Percentiles rank a stretch among this genome's conserved stretches.
phyloP scores from a whole-genome alignment of 768 basidiomycete genomes.

The Xanthoconium stramineum region DNA sequence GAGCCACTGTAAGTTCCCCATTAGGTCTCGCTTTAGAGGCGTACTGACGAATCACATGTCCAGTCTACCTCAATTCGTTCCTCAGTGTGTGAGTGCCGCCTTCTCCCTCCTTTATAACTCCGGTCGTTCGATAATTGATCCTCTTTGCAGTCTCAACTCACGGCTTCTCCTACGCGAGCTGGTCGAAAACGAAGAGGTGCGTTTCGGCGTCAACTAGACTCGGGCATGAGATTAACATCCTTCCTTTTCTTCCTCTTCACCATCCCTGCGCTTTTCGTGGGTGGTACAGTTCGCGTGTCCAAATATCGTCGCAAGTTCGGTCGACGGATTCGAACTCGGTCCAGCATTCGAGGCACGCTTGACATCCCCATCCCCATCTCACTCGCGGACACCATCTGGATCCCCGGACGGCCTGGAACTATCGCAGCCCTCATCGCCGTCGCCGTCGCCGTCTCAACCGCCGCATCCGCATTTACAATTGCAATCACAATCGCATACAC shows the following conservation, averaged over 20 bases:
- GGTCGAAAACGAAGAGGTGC: constrained; percentile 25
- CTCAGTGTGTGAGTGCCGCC: constrained; percentile 32
- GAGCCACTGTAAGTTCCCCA: constrained; percentile 31
- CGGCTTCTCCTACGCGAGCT: constrained; percentile 28
- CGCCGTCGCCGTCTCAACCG: not conserved
- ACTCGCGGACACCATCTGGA: not conserved
- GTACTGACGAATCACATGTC: not conserved
- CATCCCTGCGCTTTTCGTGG: no score
- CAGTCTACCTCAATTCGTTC: constrained; percentile 38
- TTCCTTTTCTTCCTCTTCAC: not conserved
- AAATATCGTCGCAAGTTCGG: constrained; percentile 22
- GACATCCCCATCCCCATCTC: constrained; percentile 9
- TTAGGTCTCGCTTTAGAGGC: not conserved
- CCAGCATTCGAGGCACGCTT: constrained; percentile 10
- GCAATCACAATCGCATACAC: not conserved
- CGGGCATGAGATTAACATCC: not conserved
- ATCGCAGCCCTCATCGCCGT: not conserved
- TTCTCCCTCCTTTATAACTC: no score
- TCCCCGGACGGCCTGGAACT: not conserved
- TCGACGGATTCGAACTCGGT: constrained; percentile 16
- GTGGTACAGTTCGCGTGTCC: constrained; percentile 21
- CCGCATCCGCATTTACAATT: not conserved
- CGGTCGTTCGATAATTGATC: not conserved
- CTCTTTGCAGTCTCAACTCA: constrained; percentile 24
- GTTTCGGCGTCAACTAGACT: not conserved